Percentiles rank a stretch among this genome's conserved stretches.
Evolutionary conservation across 2,329 filamentous ascomycete genomes (phyloP).

Genomic region (Diaporthe velutina): DNA sequence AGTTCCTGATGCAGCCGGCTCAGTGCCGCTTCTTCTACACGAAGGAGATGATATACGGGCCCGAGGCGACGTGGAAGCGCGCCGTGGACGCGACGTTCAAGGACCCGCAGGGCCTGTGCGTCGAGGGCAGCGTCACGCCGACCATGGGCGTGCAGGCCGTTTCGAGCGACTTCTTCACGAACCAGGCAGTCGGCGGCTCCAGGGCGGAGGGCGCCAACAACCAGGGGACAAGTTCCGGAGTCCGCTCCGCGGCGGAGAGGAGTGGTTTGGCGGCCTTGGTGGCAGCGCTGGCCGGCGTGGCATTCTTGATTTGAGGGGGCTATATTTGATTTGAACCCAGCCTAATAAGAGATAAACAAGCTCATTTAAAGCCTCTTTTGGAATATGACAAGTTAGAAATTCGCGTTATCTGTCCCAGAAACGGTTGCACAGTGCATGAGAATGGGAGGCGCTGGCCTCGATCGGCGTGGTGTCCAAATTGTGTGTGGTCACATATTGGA

Average conservation of each 20-base stretch:
- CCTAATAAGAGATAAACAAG: constrained; percentile 7
- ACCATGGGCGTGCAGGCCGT: constrained; percentile 39
- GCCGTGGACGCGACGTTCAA: constrained; percentile 53
- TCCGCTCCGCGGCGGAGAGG: constrained; percentile 20
- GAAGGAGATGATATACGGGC: constrained; percentile 54
- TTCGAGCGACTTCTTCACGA: constrained; percentile 27
- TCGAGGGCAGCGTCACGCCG: constrained; percentile 47
- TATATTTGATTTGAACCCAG: background rate
- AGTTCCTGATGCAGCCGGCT: constrained; percentile 59
- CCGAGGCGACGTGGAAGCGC: constrained; percentile 56
- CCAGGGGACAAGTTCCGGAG: background rate
- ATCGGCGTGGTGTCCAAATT: constrained; percentile 9
- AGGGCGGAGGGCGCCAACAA: constrained; percentile 1
- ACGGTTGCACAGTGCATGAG: background rate
- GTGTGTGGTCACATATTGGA: background rate
- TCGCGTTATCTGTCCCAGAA: background rate
- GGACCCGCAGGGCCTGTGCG: constrained; percentile 49
- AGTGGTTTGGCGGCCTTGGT: background rate
- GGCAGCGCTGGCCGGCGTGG: constrained; percentile 29
- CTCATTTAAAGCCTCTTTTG: background rate
- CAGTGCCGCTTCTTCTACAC: constrained; percentile 64
- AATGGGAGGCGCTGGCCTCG: background rate
- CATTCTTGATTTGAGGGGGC: constrained; percentile 4
- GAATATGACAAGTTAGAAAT: background rate
- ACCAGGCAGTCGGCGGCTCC: background rate